Base-by-base conservation (phyloP, 345 rosid genomes). In the Corchorus capsularis region DNA sequence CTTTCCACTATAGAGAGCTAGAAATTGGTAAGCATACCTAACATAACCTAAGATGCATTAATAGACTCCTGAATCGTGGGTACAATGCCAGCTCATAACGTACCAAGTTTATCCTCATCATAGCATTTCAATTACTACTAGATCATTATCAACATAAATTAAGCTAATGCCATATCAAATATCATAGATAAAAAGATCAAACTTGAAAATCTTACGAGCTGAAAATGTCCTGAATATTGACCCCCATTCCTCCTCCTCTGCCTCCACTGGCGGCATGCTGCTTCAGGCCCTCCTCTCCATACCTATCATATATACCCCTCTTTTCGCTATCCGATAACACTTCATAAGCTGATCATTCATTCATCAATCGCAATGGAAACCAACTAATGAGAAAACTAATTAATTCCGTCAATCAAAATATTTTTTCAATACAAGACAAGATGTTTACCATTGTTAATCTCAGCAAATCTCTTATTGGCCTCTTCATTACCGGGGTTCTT, bases 251-350 rank as follows among this genome's bases (percentile, higher is more conserved):
- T 46, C 98, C 94, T 46, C 92, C 91, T 79, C 98, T 76, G 53
- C 98, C 97, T 14, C 98, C 98, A 68, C 85, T 80, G 3, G 99
- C 97, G 54, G 94, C 91, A 75, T 89, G 92, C 91, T 96, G 99
- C 76, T 93, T 94, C 34, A 96, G 87, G 53, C 99, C 99, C 50
- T 96, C 99, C 72, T 93, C 99, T 72, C 99, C 99, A 75, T 96
- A 81, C 85, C 83, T 90, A 75, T 96, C 92, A 76, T 96, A 96
- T 75, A 96, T 83, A 71, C 80, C 81, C 78, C 97, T 92, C 94
- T 91, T 96, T 79, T 96, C 97, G 70, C 87, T 75, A 79, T 96
- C 97, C 71, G 98, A 92, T 73, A 96, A 80, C 88, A 91, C 98
- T 91, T 96, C 99, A 57, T 96, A 96, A 50, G 99, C 99, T 96